Percentiles rank a stretch among this genome's conserved stretches.
These are phyloP conservation scores for Epichloe coenophiala DNA, from an alignment of 2,329 filamentous ascomycete species.

Conservation along the genomic window DNA sequence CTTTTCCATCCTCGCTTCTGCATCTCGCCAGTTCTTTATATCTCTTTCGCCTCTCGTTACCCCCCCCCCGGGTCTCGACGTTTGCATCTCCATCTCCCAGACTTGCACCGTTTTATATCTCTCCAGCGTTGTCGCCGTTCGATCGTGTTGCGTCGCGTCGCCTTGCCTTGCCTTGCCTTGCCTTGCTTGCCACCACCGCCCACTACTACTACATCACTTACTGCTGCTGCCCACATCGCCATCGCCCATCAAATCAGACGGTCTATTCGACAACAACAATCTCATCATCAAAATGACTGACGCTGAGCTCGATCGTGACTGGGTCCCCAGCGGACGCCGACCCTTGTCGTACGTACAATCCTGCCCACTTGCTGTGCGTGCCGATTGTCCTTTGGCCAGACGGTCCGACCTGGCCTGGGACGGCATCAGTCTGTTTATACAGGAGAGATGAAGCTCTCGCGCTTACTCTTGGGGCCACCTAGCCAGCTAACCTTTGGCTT, in stretches of 20 bases:
- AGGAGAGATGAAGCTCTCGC: neutral
- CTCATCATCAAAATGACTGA: conserved; percentile 33
- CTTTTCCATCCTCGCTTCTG: conserved; percentile 1
- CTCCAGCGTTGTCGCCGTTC: neutral
- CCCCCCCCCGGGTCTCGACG: neutral
- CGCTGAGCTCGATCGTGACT: conserved; percentile 61
- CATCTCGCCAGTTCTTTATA: conserved; percentile 3
- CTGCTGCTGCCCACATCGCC: neutral
- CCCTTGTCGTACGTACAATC: conserved; percentile 63
- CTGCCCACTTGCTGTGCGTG: neutral
- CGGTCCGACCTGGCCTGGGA: neutral
- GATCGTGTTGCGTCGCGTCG: too few relatives aligned
- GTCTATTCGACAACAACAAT: conserved; percentile 4
- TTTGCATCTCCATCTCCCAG: neutral
- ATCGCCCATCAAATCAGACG: neutral
- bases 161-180: too few relatives aligned
- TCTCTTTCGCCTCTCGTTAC: conserved; percentile 3
- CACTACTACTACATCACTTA: neutral
- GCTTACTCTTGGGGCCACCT: neutral
- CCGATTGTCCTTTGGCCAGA: neutral
- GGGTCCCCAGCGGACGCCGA: conserved; percentile 64
- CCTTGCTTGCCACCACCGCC: neutral
- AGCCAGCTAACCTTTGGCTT: neutral
- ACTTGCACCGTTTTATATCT: neutral
- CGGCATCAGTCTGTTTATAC: neutral